Evolutionary conservation across 768 basidiomycete genomes (phyloP), one percentile per base, ranked within the genome.

Genomic region (Pisolithus orientalis): DNA sequence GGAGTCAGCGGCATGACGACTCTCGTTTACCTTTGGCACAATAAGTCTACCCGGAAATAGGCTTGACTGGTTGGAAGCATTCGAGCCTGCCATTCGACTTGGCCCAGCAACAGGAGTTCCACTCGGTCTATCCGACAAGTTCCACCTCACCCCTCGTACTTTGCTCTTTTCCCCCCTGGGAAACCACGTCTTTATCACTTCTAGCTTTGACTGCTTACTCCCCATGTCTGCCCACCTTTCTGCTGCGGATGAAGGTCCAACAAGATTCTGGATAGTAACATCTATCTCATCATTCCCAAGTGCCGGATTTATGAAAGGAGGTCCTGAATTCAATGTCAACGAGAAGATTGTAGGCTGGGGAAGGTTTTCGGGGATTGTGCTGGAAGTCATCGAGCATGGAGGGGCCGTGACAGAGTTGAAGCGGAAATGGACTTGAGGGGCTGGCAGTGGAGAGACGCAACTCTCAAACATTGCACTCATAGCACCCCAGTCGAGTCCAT

Each of bases 401-500:
- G 65, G 65, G 1, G 62, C 59, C 45, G 54, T 61, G 47, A 65
- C 53, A 17, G 60, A 60, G 10, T 8, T 38, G 11, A 64, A 37
- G 27, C 7, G n/a, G 5, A 44, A 39, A n/a, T 14, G 25, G 8
- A 51, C 50, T 24, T 53, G 25, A 39, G 50, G 13, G 38, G 58
- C 31, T 16, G 48, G 24, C 4, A 34, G 32, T 11, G 56, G 42
- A 4, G 48, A 64, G 48, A 95, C 69, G 55, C 77, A 84, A 28
- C 72, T 72, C 0, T 72, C 71, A 60, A 96, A 93, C 71, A 90
- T 82, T 6, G 72, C 64, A 21, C 84, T 75, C 57, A 94, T 82
- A 50, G 77, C 80, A 2, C 77, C 75, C 82, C 87, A 93, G 59
- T 96, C 94, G 8, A 87, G 60, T 50, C 68, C 82, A 58, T 62